These are phyloP conservation scores for Elymus sibiricus DNA, from an alignment of 176 grass and related monocot species.

Conservation along the genomic window DNA sequence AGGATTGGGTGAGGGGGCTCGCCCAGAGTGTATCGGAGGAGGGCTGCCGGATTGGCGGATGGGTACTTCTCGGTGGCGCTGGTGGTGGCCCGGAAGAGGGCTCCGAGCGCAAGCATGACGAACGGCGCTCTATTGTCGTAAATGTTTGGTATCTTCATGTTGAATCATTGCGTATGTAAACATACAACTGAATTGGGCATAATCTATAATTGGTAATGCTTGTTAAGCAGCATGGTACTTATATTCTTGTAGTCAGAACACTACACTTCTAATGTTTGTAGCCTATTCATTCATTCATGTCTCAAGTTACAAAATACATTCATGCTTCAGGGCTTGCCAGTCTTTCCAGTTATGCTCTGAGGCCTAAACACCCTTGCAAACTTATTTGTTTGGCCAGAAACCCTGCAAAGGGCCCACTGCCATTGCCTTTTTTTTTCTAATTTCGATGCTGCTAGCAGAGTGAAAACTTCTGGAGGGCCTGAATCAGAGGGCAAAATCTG, in stretches of 20 bases:
- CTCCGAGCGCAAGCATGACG: background rate
- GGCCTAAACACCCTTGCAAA: too few species aligned
- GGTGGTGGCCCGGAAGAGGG: constrained; percentile 3
- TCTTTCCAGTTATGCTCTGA: too few species aligned
- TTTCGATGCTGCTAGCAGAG: too few species aligned
- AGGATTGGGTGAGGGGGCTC: background rate
- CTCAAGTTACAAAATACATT: too few species aligned
- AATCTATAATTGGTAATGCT: background rate
- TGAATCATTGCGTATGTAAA: background rate
- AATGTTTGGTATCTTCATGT: background rate
- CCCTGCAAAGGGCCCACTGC: too few species aligned
- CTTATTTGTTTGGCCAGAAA: background rate
- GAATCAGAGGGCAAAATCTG: too few species aligned
- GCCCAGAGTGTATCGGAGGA: constrained; percentile 1
- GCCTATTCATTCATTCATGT: too few species aligned
- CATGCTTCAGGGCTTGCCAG: too few species aligned
- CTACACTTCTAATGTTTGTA: too few species aligned
- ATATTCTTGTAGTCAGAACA: background rate
- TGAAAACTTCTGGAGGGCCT: too few species aligned
- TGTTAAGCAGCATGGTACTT: background rate
- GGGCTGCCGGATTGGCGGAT: background rate
- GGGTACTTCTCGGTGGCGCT: constrained; percentile 14
- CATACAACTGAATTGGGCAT: too few species aligned
- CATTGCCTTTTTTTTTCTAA: too few species aligned
- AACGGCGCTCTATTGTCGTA: constrained; percentile 1